phyloP scores from a whole-genome alignment of 805 yeast genomes.

The Zygosaccharomyces rouxii region DNA sequence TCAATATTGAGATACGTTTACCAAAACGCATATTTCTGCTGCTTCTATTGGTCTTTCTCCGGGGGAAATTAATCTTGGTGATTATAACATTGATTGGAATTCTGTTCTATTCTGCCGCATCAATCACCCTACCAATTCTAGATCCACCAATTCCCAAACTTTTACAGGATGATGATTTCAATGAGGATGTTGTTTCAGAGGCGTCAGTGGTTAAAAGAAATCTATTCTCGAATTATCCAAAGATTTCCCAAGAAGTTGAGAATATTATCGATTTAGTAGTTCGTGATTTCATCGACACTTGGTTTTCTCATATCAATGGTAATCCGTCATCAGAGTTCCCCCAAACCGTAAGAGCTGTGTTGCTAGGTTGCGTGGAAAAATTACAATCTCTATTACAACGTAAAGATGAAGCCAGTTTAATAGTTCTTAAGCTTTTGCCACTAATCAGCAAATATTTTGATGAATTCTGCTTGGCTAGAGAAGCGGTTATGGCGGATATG shows the following conservation, averaged over 20 bases:
- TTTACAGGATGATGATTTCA: background rate
- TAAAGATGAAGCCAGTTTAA: slow-evolving; percentile 51
- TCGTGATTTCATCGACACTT: slow-evolving; percentile 49
- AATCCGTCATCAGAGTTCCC: slow-evolving; percentile 34
- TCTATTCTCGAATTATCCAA: slow-evolving; percentile 13
- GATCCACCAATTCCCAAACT: slow-evolving; percentile 2
- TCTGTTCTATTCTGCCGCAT: background rate
- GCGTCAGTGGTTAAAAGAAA: slow-evolving; percentile 1
- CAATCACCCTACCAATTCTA: slow-evolving; percentile 1
- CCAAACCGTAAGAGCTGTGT: slow-evolving; percentile 40
- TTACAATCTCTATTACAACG: slow-evolving; percentile 41
- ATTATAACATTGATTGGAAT: slow-evolving; percentile 1
- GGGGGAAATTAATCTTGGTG: background rate
- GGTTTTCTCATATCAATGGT: slow-evolving; percentile 48
- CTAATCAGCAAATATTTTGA: slow-evolving; percentile 59
- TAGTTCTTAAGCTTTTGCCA: slow-evolving; percentile 60
- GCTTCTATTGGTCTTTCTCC: background rate
- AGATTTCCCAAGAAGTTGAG: slow-evolving; percentile 41
- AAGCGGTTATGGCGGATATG: slow-evolving; percentile 26
- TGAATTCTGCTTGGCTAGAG: slow-evolving; percentile 43
- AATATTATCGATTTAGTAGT: slow-evolving; percentile 45
- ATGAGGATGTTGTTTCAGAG: background rate
- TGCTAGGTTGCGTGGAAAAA: slow-evolving; percentile 27
- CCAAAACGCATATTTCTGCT: background rate
- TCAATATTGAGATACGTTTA: background rate